A percentile compares a stretch with the other conserved stretches of the same genome.
phyloP scores from a whole-genome alignment of 1,284 basidiomycete genomes.

The Cutaneotrichosporon curvatum region DNA sequence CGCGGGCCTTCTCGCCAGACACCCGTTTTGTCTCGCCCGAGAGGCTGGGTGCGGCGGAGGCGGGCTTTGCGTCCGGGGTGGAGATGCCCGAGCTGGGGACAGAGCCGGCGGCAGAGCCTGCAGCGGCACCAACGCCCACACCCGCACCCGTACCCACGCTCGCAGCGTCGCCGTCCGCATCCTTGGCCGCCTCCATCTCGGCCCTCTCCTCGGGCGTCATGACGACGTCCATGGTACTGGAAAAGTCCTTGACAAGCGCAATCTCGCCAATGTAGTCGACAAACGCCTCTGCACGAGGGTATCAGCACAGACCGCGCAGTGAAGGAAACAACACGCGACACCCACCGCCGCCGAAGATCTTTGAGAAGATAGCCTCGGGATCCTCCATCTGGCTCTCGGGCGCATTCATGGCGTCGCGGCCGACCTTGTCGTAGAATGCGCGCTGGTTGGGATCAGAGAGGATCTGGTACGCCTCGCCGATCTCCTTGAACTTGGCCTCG shows the following conservation, averaged over 20 bases:
- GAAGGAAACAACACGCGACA: no score
- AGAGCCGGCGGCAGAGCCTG: conserved; percentile 10
- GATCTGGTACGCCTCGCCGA: conserved; percentile 87
- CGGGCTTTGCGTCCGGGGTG: conserved; percentile 10
- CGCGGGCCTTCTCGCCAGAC: no score
- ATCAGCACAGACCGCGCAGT: no score
- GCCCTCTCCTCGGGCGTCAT: conserved; percentile 83
- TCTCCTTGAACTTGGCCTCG: conserved; percentile 88
- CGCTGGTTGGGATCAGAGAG: conserved; percentile 78
- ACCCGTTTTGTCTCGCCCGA: no score
- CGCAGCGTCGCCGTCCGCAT: conserved; percentile 26
- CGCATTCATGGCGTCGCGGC: conserved; percentile 53
- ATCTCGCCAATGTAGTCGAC: conserved; percentile 89
- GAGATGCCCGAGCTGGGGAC: conserved; percentile 1
- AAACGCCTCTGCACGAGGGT: conserved; percentile 36
- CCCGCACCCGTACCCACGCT: conserved; percentile 19
- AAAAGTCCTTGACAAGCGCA: conserved; percentile 67
- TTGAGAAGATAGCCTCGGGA: conserved; percentile 82
- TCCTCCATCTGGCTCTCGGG: conserved; percentile 53
- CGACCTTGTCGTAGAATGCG: conserved; percentile 91
- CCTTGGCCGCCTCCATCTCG: conserved; percentile 61
- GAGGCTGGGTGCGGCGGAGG: conserved; percentile 12
- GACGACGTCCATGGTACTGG: conserved; percentile 45
- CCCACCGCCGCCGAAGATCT: conserved; percentile 83
- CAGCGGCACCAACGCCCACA: conserved; percentile 10